These are phyloP conservation scores for Aphanocladium album DNA, from an alignment of 2,329 filamentous ascomycete genomes.

Conservation along the genomic window DNA sequence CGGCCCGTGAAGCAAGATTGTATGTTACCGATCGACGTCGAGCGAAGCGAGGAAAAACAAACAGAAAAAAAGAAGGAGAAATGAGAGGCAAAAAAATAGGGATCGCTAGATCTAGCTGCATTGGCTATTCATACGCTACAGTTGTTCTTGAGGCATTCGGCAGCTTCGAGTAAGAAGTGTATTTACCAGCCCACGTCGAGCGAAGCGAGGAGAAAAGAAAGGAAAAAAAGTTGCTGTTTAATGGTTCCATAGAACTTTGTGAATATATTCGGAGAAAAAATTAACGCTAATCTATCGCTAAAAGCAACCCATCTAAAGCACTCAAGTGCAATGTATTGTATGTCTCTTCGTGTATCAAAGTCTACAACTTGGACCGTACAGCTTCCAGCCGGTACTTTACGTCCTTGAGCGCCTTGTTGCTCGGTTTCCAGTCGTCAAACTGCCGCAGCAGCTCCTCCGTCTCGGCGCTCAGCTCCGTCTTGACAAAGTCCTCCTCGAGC, in stretches of 20 bases:
- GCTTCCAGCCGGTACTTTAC: slow-evolving; percentile 93
- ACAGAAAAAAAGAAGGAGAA: no score
- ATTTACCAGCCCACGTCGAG: neutral
- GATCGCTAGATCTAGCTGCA: no score
- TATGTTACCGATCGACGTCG: no score
- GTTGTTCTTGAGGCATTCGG: no score
- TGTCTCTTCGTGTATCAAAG: neutral
- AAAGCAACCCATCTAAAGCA: neutral
- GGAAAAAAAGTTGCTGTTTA: no score
- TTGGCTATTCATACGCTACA: no score
- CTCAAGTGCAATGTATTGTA: neutral
- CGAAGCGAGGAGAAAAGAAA: neutral
- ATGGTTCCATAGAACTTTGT: neutral
- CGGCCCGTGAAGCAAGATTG: no score
- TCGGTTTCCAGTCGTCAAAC: slow-evolving; percentile 92
- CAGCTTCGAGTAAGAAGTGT: no score
- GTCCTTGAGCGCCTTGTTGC: slow-evolving; percentile 86
- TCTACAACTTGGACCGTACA: slow-evolving; percentile 73
- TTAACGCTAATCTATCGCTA: neutral
- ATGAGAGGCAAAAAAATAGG: no score
- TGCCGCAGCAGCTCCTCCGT: slow-evolving; percentile 73
- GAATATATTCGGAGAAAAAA: neutral
- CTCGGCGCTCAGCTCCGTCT: slow-evolving; percentile 71
- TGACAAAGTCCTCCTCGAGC: slow-evolving; percentile 86
- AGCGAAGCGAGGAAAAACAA: no score